Base-by-base conservation (phyloP, 345 rosid genomes). In the Eucalyptus curtisii region DNA sequence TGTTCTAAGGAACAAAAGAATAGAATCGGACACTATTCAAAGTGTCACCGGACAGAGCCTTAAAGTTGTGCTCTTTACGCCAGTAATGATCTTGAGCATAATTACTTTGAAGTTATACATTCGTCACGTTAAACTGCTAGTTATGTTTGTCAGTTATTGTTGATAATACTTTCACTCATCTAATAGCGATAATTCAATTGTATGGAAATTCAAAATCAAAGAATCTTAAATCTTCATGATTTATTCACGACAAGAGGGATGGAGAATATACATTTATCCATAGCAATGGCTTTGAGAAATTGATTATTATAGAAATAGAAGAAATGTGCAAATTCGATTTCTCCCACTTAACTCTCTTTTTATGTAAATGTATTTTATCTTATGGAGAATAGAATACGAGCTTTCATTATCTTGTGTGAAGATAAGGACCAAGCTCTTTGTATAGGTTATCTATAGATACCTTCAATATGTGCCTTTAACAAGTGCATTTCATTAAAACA, bases 151-250 rank as follows among this genome's bases (percentile, higher is more conserved):
- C 27, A 8, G 8, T 55, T 55, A 55, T 4, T 55, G 0, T 1
- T 55, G 6, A 55, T 55, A 22, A 55, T 55, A 55, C 13, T 55
- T 55, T 24, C 61, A 24, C 61, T 55, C 30, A 55, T 55, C 61
- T 55, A 24, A 24, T 24, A 24, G 30, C 0, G 0, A 55, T 2
- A 55, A 5, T 55, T 55, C 0, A 55, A 55, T 55, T 24, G 24
- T 55, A 55, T 55, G 61, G 5, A 55, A 55, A 55, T 55, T 24
- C 13, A 12, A 20, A 55, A 55, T 55, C 13, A 55, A 55, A 55
- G 5, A 22, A 55, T 55, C 61, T 55, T 55, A 24, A 24, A 55
- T 55, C 27, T 55, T 55, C 61, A 55, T 24, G 61, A 55, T 55
- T 55, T 24, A 55, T 55, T 55, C 61, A 55, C 30, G 2, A 55